Base-by-base conservation (phyloP, 2,329 filamentous ascomycete genomes). In the Ascochyta lentis region DNA sequence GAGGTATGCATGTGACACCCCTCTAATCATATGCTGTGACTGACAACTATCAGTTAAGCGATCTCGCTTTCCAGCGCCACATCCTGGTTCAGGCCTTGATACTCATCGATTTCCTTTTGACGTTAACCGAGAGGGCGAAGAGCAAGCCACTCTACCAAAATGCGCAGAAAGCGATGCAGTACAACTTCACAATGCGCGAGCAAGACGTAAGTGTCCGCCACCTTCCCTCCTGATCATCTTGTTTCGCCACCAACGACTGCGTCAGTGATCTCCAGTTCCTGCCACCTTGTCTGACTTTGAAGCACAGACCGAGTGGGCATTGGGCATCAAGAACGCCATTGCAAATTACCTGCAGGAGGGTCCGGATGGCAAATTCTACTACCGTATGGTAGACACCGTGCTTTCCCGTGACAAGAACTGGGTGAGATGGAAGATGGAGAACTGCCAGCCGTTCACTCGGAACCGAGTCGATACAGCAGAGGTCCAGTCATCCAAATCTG, bases 351-450 rank as follows among this genome's bases (percentile, higher is more conserved):
- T 99, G 53, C 89, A 90, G 70, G 84, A 88, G 66, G 91, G 91
- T 19, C 79, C 83, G 38, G 93, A 96, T 69, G 95, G 95, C 27
- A 90, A 91, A 61, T 96, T 96, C 76, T 99, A 98, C 76, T 90
- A 92, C 77, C 89, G 95, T 35, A 96, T 98, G 86, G 92, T 99
- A 29, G 94, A 98, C 74, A 98, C 93, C 12, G 94, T 99, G 29
- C 85, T 99, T 27, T 91, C 92, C 23, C 85, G 95, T 60, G 95
- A 99, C 76, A 98, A 97, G 80, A 97, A 98, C 72, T 99, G 96
- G 96, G 92, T 96, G 40, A 89, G 92, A 60, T 99, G 95, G 95
- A 99, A 99, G 78, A 89, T 94, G 57, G 92, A 97, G 73, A 91
- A 89, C 64, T 99, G 95, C 73, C 91, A 92, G 23, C 85, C 89